phyloP scores from a whole-genome alignment of 2,329 filamentous ascomycete species.

The Nakataea oryzae region DNA sequence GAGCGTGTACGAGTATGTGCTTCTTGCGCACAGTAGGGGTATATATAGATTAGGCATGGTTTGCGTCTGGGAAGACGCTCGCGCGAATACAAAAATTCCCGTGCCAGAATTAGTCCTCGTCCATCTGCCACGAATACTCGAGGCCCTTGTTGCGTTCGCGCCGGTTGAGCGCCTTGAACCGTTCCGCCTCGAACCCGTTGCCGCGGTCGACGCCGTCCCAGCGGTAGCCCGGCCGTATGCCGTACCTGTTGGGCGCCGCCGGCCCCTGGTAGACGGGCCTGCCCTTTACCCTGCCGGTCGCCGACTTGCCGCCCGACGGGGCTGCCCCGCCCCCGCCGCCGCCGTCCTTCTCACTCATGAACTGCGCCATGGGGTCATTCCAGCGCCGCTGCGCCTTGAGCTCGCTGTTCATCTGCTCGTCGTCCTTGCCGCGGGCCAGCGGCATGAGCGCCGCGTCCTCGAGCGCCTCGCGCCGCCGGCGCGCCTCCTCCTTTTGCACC shows the following conservation, averaged over 20 bases:
- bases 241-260: conserved; percentile 84
- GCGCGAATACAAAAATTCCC: not conserved
- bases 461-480: conserved; percentile 54
- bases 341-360: conserved; percentile 47
- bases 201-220: conserved; percentile 96
- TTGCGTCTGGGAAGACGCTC: not conserved
- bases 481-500: conserved; percentile 63
- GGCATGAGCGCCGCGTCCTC: conserved; percentile 76
- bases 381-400: conserved; percentile 67
- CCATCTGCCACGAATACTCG: conserved; percentile 94
- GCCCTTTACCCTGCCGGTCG: conserved; percentile 16
- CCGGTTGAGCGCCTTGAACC: conserved; percentile 80
- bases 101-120: conserved; percentile 27
- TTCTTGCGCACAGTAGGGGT: not conserved
- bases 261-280: conserved; percentile 68
- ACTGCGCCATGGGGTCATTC: conserved; percentile 88
- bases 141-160: conserved; percentile 66
- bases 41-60: not conserved
- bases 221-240: conserved; percentile 80
- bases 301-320: not conserved
- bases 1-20: not conserved
- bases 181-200: conserved; percentile 87
- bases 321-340: conserved; percentile 7
- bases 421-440: conserved; percentile 71
- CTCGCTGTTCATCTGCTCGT: conserved; percentile 76